Percentiles rank a stretch among this genome's conserved stretches.
phyloP scores from a whole-genome alignment of 495 filamentous ascomycete genomes.

The Elasticomyces elasticus region DNA sequence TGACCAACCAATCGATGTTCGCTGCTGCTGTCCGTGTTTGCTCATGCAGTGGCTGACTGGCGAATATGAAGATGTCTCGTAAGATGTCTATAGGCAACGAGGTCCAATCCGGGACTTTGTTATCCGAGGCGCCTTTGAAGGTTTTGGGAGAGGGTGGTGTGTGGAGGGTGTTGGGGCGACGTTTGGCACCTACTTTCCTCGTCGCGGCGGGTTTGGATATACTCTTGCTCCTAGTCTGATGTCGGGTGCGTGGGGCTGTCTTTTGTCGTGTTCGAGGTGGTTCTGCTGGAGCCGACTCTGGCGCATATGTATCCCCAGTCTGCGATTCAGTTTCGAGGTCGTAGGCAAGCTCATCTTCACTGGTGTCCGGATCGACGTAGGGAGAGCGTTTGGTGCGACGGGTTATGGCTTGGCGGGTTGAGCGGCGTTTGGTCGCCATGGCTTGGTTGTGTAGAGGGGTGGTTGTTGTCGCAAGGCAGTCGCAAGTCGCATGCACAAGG shows the following conservation, averaged over 20 bases:
- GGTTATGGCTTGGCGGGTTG: slow-evolving; percentile 8
- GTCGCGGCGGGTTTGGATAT: too few species aligned
- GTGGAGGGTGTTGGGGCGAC: not conserved
- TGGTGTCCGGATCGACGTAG: slow-evolving; percentile 15
- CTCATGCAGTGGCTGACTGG: slow-evolving; percentile 52
- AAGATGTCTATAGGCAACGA: slow-evolving; percentile 63
- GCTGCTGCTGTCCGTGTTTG: slow-evolving; percentile 2
- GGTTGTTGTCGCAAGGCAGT: not conserved
- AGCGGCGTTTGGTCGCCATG: slow-evolving; percentile 13
- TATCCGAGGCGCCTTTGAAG: slow-evolving; percentile 26
- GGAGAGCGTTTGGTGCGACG: slow-evolving; percentile 11
- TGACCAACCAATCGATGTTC: slow-evolving; percentile 48
- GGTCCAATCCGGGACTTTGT: slow-evolving; percentile 55
- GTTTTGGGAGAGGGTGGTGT: not conserved
- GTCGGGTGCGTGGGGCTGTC: not conserved
- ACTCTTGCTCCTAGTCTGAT: not conserved
- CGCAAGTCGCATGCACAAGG: not conserved
- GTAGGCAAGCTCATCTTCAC: slow-evolving; percentile 10
- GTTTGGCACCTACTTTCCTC: not conserved
- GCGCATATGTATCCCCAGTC: too few species aligned
- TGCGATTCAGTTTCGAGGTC: not conserved
- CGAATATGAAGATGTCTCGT: slow-evolving; percentile 55
- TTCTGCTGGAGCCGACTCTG: not conserved
- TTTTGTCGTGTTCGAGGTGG: not conserved
- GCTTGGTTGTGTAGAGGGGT: not conserved